Evolutionary conservation across 805 yeast genomes (phyloP).

Genomic region (Metschnikowia arizonensis): DNA sequence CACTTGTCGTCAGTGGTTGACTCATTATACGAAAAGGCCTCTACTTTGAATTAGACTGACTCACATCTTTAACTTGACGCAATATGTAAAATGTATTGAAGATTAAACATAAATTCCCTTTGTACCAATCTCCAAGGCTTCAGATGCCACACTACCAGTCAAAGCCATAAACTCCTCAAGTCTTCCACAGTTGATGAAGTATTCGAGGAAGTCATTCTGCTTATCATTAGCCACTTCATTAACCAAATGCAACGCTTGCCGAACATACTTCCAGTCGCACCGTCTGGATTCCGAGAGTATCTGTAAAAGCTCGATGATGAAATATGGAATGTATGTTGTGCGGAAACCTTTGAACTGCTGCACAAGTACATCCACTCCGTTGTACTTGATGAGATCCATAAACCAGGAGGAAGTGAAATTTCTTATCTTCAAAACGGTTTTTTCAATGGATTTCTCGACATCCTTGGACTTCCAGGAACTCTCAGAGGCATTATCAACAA

Average conservation of each 20-base stretch:
- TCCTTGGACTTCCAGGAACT: slow-evolving; percentile 28
- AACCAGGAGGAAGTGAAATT: slow-evolving; percentile 36
- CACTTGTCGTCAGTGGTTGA: slow-evolving; percentile 88
- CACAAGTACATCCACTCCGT: slow-evolving; percentile 26
- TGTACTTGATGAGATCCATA: slow-evolving; percentile 21
- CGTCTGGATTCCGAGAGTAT: slow-evolving; percentile 39
- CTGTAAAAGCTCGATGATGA: slow-evolving; percentile 63
- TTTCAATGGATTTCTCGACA: slow-evolving; percentile 35
- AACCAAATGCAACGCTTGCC: slow-evolving; percentile 57
- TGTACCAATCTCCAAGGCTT: slow-evolving; percentile 43
- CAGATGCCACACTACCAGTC: slow-evolving; percentile 56
- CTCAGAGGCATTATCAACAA: slow-evolving; percentile 16
- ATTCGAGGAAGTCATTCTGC: slow-evolving; percentile 50
- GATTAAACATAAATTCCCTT: slow-evolving; percentile 36
- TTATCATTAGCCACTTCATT: slow-evolving; percentile 65
- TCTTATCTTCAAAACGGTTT: slow-evolving; percentile 27
- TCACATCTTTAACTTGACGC: not conserved
- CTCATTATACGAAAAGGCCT: slow-evolving; percentile 87
- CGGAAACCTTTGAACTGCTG: slow-evolving; percentile 52
- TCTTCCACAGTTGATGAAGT: slow-evolving; percentile 57
- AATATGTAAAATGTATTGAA: not conserved
- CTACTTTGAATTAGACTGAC: slow-evolving; percentile 57
- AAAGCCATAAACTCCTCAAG: slow-evolving; percentile 49
- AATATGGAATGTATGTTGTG: slow-evolving; percentile 65
- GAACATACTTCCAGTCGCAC: slow-evolving; percentile 43